Base-by-base conservation (phyloP, 139 green algal species). In the Chara braunii region DNA sequence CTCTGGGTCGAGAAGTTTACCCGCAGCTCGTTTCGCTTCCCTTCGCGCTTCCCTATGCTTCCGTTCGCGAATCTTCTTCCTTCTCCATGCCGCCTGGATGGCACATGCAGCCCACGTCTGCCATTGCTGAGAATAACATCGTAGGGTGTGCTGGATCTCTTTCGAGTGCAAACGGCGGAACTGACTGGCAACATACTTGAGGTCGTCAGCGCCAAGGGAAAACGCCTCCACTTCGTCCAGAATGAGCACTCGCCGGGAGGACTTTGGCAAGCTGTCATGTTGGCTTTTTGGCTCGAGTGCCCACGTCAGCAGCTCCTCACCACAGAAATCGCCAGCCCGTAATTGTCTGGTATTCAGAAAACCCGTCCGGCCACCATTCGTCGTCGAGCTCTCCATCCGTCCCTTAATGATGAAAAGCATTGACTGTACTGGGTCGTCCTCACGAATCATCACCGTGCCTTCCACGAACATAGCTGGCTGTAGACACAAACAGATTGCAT, bases 271-370 rank as follows among this genome's bases (percentile, higher is more conserved):
- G 14, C 37, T 29, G 28, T 58, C 11, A 51, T 11, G n/a, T 30
- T 28, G 50, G 28, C 50, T 48, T 18, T 18, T 58, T 11, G 50
- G 50, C 24, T 58, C 50, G 28, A 58, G 50, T 11, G 11, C 11
- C 50, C 50, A 58, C 50, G 50, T 58, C 11, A 58, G 50, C 11
- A 58, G 50, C 50, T 58, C 50, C 11, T 58, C 50, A 58, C 50
- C 50, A 11, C 11, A 11, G 50, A 58, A 58, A 26, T 58, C 50
- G 12, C 50, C 50, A 51, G 40, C 18, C 18, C 40, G 18, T 18
- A 48, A 18, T 18, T 18, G 18, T 18, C 40, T 18, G 18, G 40
- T 48, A 48, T 48, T 48, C 18, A 48, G 18, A 18, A 48, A 48
- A 48, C 40, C 40, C 18, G 40, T 48, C 18, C 40, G 40, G 40